Percentiles rank a stretch among this genome's conserved stretches.
These are phyloP conservation scores for Ceratocystis diversiconidia DNA, from an alignment of 2,329 filamentous ascomycete species.

Conservation along the genomic window DNA sequence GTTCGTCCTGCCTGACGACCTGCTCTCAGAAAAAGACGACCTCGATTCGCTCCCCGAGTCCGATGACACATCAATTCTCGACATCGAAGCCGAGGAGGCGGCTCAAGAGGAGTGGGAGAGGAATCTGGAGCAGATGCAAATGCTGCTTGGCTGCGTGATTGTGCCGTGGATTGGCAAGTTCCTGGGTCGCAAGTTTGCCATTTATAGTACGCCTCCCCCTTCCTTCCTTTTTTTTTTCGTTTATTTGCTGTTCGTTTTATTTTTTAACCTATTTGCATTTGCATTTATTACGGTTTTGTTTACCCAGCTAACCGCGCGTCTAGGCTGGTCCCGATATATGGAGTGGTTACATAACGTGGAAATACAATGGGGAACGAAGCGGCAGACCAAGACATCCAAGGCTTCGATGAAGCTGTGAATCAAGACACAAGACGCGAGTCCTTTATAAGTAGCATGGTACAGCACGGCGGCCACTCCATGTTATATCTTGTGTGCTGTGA, in stretches of 20 bases:
- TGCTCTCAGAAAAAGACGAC: slow-evolving; percentile 39
- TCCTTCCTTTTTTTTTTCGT: too few relatives aligned
- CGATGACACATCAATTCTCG: slow-evolving; percentile 31
- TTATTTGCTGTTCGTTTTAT: not conserved
- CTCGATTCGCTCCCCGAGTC: slow-evolving; percentile 49
- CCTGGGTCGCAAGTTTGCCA: slow-evolving; percentile 85
- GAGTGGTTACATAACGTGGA: slow-evolving; percentile 80
- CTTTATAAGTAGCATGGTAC: too few relatives aligned
- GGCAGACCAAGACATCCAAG: slow-evolving; percentile 47
- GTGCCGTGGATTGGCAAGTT: slow-evolving; percentile 92
- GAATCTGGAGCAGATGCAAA: slow-evolving; percentile 82
- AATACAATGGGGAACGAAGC: slow-evolving; percentile 49
- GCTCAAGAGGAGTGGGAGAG: slow-evolving; percentile 92
- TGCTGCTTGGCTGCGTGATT: slow-evolving; percentile 85
- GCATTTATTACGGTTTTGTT: not conserved
- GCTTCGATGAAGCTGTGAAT: slow-evolving; percentile 22
- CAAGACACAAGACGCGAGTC: not conserved
- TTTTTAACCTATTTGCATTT: not conserved
- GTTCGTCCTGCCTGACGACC: slow-evolving; percentile 37
- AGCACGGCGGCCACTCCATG: not conserved
- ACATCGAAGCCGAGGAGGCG: slow-evolving; percentile 55
- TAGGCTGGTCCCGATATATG: slow-evolving; percentile 87
- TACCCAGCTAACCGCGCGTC: not conserved
- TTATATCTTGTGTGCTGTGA: not conserved
- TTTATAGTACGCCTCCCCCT: slow-evolving; percentile 59